Evolutionary conservation across 306 rosid species (phyloP).

Genomic region (Urtica urens): DNA sequence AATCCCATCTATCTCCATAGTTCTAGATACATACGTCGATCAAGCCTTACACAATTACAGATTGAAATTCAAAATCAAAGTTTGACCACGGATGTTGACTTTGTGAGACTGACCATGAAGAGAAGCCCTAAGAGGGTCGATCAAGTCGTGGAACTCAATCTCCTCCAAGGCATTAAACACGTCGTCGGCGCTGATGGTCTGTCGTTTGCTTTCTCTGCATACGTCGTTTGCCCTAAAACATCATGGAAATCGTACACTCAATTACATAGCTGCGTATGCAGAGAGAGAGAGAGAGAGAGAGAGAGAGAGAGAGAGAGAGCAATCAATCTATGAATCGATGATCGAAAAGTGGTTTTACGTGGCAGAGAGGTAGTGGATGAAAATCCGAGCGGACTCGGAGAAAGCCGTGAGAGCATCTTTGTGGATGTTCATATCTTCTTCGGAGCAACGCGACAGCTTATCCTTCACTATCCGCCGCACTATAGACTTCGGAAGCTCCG

Average conservation of each 20-base stretch:
- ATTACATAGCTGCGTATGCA: neutral
- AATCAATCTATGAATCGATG: no score
- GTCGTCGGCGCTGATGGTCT: conserved; percentile 69
- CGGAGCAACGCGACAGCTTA: conserved; percentile 57
- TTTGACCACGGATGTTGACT: no score
- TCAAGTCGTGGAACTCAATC: conserved; percentile 68
- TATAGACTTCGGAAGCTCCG: conserved; percentile 70
- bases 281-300: neutral
- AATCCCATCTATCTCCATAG: no score
- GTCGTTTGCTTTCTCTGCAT: conserved; percentile 84
- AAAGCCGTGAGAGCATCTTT: conserved; percentile 72
- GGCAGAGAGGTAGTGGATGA: conserved; percentile 89
- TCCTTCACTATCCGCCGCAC: conserved; percentile 95
- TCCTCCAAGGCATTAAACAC: conserved; percentile 77
- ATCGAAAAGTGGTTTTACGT: conserved; percentile 56
- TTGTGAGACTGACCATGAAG: conserved; percentile 47
- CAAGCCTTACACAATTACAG: no score
- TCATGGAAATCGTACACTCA: neutral
- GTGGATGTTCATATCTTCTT: conserved; percentile 50
- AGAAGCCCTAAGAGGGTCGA: conserved; percentile 54
- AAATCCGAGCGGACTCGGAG: conserved; percentile 80
- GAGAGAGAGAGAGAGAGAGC: neutral
- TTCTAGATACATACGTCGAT: no score
- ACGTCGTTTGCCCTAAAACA: conserved; percentile 73
- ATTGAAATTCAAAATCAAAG: no score